Percentiles rank a stretch among this genome's conserved stretches.
Conservation (phyloP, 768 basidiomycete species). For the Fistulinella prunicolor region DNA sequence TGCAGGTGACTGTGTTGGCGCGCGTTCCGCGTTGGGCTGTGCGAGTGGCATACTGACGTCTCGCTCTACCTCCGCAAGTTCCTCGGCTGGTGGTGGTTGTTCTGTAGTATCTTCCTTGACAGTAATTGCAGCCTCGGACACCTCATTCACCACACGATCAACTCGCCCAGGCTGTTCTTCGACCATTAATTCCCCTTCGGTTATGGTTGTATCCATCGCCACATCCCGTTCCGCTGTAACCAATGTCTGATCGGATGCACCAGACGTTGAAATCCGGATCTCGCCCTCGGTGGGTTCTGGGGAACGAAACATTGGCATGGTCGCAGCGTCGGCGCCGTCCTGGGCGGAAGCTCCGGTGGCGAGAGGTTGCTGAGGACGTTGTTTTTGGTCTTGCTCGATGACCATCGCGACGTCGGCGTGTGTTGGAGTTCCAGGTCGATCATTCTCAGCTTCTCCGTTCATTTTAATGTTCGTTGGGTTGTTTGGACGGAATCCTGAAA, state of each 20-base stretch:
- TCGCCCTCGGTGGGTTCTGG: slow-evolving; percentile 10
- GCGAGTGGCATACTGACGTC: slow-evolving; percentile 26
- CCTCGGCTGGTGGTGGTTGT: slow-evolving; percentile 9
- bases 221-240: slow-evolving; percentile 21
- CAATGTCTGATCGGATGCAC: slow-evolving; percentile 24
- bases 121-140: background rate
- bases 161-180: slow-evolving; percentile 11
- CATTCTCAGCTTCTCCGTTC: slow-evolving; percentile 17
- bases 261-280: background rate
- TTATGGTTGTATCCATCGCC: slow-evolving; percentile 20
- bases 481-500: slow-evolving; percentile 21
- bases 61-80: slow-evolving; percentile 15
- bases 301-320: too few relatives aligned
- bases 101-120: slow-evolving; percentile 8
- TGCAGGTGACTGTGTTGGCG: slow-evolving; percentile 9
- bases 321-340: slow-evolving; percentile 1
- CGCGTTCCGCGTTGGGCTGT: slow-evolving; percentile 10
- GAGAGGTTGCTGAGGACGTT: slow-evolving; percentile 1
- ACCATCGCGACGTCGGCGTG: slow-evolving; percentile 19
- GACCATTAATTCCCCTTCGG: slow-evolving; percentile 13
- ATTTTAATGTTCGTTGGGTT: slow-evolving; percentile 15
- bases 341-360: background rate
- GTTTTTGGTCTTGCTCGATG: slow-evolving; percentile 16
- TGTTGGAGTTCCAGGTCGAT: background rate
- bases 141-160: slow-evolving; percentile 6